These are phyloP conservation scores for Syncephalastrum sp. DNA, from an alignment of 371 early-diverging fungal genomes.

Conservation along the genomic window DNA sequence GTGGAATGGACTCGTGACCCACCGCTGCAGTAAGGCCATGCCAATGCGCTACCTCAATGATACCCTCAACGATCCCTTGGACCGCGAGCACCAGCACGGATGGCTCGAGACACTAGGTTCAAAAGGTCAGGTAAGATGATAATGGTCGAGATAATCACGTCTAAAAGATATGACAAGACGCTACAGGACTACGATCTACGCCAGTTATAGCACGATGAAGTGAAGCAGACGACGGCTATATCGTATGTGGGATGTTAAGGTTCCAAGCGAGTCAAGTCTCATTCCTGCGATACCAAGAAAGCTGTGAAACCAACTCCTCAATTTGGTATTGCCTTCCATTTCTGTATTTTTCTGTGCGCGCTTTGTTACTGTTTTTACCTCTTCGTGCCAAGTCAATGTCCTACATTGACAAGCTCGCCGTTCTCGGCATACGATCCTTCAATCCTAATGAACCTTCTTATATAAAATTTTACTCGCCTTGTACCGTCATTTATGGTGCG, in stretches of 20 bases:
- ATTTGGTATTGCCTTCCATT: background rate
- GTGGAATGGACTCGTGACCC: too few relatives aligned
- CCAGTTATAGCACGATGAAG: constrained; percentile 16
- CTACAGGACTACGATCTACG: constrained; percentile 17
- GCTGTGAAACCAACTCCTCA: background rate
- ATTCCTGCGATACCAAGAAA: constrained; percentile 25
- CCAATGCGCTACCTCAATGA: too few relatives aligned
- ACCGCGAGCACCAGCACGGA: too few relatives aligned
- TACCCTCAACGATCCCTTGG: too few relatives aligned
- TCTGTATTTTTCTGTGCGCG: background rate
- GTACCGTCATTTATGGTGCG: constrained; percentile 98
- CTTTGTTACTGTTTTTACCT: background rate
- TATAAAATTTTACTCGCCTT: constrained; percentile 91
- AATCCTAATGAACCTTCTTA: constrained; percentile 77
- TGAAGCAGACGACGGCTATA: constrained; percentile 13
- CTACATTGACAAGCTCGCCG: constrained; percentile 74
- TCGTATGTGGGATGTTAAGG: constrained; percentile 23
- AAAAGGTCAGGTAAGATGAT: too few relatives aligned
- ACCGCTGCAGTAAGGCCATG: too few relatives aligned
- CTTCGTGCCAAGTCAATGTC: constrained; percentile 49
- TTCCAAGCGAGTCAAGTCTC: constrained; percentile 15
- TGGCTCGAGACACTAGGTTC: too few relatives aligned
- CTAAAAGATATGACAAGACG: too few relatives aligned
- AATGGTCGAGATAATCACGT: too few relatives aligned
- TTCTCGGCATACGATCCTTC: constrained; percentile 96